Base-by-base conservation (phyloP, 768 basidiomycete genomes). In the Termitomyces sp. region DNA sequence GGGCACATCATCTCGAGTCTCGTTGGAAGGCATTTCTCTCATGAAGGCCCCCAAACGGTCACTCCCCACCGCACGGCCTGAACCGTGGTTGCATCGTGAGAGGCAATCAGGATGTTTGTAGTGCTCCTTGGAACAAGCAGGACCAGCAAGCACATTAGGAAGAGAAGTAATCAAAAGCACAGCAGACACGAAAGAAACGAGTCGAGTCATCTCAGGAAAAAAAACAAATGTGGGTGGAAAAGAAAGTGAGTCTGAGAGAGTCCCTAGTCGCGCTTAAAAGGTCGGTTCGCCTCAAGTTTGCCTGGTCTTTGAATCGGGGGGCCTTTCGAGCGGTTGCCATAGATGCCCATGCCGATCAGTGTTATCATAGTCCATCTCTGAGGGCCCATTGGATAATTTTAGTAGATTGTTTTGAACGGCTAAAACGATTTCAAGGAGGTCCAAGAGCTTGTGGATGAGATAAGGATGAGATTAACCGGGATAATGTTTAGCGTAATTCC, bases 31-130 rank as follows among this genome's bases (percentile, higher is more conserved):
- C 12, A 64, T 54, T 32, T 75, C 70, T 49, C 71, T 63, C 60
- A 81, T 73, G 41, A 81, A 80, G 30, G 70, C 60, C 46, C 83
- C 83, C 82, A 82, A 85, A 28, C 71, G 75, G 64, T 83, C 76
- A n/a, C 68, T 71, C 55, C 78, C 78, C 77, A 83, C 80, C 14
- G 75, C 67, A 73, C 75, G 77, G 0, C 79, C 78, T 77, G 77
- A 79, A 58, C 65, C 70, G 17, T 66, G 58, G 60, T 68, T 71
- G 64, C 78, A 80, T 55, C 57, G 59, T 40, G 65, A 55, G 40
- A 78, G 58, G 57, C 77, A 79, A 41, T 72, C 67, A 15, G 62
- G 53, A n/a, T 65, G 60, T 41, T 70, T 62, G 56, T 63, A 68
- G 56, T 74, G 58, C 56, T 71, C 74, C 58, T 62, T 67, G 41